These are phyloP conservation scores for Ceratobasidium sp. DNA, from an alignment of 1,284 basidiomycete species.

Conservation along the genomic window DNA sequence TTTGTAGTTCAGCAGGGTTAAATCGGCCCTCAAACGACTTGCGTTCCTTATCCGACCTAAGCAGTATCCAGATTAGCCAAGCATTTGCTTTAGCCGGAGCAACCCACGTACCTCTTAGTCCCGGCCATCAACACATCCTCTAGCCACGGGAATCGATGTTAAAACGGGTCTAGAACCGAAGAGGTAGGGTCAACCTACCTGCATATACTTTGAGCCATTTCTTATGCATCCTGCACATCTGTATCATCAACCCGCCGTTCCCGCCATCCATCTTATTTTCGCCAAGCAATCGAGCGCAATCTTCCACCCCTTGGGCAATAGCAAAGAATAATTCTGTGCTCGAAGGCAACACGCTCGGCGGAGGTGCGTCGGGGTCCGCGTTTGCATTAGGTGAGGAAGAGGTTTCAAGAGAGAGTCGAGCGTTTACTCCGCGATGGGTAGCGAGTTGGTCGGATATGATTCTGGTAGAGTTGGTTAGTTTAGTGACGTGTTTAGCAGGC, in stretches of 20 bases:
- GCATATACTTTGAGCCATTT: constrained; percentile 97
- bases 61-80: constrained; percentile 2
- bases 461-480: constrained; percentile 49
- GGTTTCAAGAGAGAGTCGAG: constrained; percentile 78
- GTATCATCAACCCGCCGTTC: constrained; percentile 82
- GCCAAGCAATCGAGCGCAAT: constrained; percentile 70
- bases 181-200: constrained; percentile 63
- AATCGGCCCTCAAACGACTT: constrained; percentile 82
- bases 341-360: constrained; percentile 78
- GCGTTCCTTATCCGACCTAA: constrained; percentile 61
- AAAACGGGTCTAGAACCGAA: neutral
- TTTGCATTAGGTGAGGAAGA: constrained; percentile 57
- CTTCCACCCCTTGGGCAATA: constrained; percentile 94
- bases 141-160: constrained; percentile 53
- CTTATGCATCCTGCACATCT: constrained; percentile 82
- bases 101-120: constrained; percentile 71
- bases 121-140: constrained; percentile 86
- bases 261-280: constrained; percentile 59
- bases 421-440: constrained; percentile 72
- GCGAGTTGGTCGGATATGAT: constrained; percentile 59
- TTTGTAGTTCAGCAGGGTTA: constrained; percentile 80
- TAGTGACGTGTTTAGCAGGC: constrained; percentile 22
- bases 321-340: constrained; percentile 98
- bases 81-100: neutral
- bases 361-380: constrained; percentile 65